A percentile compares a stretch with the other conserved stretches of the same genome.
Evolutionary conservation across 257 asterid genomes (phyloP).

Genomic region (Plantago elongata): DNA sequence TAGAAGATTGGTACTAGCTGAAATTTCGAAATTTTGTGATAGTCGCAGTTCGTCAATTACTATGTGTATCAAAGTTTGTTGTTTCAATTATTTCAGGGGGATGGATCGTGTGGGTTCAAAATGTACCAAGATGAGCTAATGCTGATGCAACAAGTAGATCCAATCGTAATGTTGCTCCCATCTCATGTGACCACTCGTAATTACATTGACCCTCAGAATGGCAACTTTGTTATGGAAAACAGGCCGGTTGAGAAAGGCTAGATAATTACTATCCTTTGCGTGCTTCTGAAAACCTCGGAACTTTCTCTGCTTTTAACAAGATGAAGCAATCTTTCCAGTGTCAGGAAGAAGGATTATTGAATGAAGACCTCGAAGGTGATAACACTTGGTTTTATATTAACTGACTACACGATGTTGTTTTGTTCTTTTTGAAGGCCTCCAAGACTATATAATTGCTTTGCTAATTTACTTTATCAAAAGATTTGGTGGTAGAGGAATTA

Average conservation of each 20-base stretch:
- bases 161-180: constrained; percentile 5
- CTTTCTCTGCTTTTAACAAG: constrained; percentile 13
- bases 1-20: no score
- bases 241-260: constrained; percentile 14
- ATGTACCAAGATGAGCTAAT: constrained; percentile 41
- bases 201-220: constrained; percentile 1
- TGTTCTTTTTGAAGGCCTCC: background rate
- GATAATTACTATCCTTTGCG: constrained; percentile 18
- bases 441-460: background rate
- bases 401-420: background rate
- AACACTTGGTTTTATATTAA: constrained; percentile 13
- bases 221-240: constrained; percentile 20
- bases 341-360: constrained; percentile 28
- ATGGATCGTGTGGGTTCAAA: constrained; percentile 52
- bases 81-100: constrained; percentile 30
- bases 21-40: no score
- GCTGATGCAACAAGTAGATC: constrained; percentile 6
- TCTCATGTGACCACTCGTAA: constrained; percentile 11
- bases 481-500: no score
- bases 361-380: constrained; percentile 29
- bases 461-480: background rate
- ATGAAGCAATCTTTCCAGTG: constrained; percentile 18
- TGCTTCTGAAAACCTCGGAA: constrained; percentile 17
- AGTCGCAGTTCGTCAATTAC: no score
- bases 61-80: background rate